phyloP scores from a whole-genome alignment of 768 basidiomycete species.

The Lanmaoa pseudosensibilis region DNA sequence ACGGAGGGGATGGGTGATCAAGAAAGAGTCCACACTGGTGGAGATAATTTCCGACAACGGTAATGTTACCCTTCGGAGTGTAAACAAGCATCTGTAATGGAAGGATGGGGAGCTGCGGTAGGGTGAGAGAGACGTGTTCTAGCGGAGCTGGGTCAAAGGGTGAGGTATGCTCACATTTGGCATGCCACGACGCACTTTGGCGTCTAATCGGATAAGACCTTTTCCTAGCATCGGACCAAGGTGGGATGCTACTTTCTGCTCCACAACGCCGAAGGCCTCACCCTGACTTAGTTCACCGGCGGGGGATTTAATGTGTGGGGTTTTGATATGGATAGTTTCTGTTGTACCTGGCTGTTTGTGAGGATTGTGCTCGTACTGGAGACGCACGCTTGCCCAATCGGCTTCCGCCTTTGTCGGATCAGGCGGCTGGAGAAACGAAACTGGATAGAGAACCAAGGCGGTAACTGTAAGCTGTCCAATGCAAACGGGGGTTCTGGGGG shows the following conservation, averaged over 20 bases:
- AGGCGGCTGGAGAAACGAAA: constrained; percentile 58
- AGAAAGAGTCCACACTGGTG: constrained; percentile 67
- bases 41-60: constrained; percentile 76
- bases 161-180: constrained; percentile 52
- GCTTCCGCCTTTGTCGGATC: constrained; percentile 42
- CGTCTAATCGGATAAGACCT: constrained; percentile 78
- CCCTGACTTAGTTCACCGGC: constrained; percentile 56
- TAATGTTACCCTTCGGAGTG: constrained; percentile 92
- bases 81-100: constrained; percentile 85
- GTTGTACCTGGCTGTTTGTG: constrained; percentile 47
- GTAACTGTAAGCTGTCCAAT: constrained; percentile 83
- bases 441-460: constrained; percentile 83
- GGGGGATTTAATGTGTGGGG: constrained; percentile 51
- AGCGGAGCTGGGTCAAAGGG: constrained; percentile 15
- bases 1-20: constrained; percentile 74
- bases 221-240: constrained; percentile 84
- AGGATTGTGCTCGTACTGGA: constrained; percentile 68
- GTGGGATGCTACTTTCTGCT: constrained; percentile 78
- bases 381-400: constrained; percentile 69
- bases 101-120: constrained; percentile 70
- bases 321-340: constrained; percentile 79
- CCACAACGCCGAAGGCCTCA: constrained; percentile 80
- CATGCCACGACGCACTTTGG: constrained; percentile 65
- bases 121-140: constrained; percentile 19
- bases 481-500: constrained; percentile 83